Base-by-base conservation (phyloP, 495 filamentous ascomycete genomes). In the Annulohypoxylon moriforme region DNA sequence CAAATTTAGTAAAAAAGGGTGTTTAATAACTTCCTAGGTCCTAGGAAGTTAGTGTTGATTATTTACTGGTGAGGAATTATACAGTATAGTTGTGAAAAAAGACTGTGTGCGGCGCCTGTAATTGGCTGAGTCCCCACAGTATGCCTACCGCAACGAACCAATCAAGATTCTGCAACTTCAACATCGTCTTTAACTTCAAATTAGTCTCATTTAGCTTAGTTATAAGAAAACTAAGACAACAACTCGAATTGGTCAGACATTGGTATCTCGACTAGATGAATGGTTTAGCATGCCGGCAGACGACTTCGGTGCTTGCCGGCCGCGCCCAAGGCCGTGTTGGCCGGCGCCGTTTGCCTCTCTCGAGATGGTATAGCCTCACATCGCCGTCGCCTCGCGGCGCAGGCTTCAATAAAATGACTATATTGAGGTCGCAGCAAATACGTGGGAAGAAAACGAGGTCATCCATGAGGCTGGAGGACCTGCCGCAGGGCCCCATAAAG, bases 401-500 rank as follows among this genome's bases (percentile, higher is more conserved):
- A 20, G 20, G 4, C 10, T 2, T 14, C 24, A 58, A 38, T 10
- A 3, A 5, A 25, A 46, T 46, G n/a, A 13, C 38, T 10, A 27
- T 24, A 25, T 60, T 13, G 38, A n/a, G 24, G 13, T 3, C 44
- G 0, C 50, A 63, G 14, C 76, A 74, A n/a, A 34, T 27, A 1
- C 68, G 74, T 31, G 71, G 74, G 7, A 78, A 78, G 58, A 78
- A 74, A 58, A 88, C 88, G 0, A 82, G 78, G 63, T 82, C 88
- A 1, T 87, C 84, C 0, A 74, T 89, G 44, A 88, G 82, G 49
- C 74, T 92, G 16, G 85, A 89, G 40, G 90, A 93, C 49, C 82
- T 92, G 14, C 90, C 91, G 14, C 90, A 92, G 71, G 88, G 89
- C 6, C 69, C 82, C 1, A 69, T 91, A 44, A 59, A 63, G 20